Conservation (phyloP, 371 early-diverging fungal species). For the Mucor racemosus region DNA sequence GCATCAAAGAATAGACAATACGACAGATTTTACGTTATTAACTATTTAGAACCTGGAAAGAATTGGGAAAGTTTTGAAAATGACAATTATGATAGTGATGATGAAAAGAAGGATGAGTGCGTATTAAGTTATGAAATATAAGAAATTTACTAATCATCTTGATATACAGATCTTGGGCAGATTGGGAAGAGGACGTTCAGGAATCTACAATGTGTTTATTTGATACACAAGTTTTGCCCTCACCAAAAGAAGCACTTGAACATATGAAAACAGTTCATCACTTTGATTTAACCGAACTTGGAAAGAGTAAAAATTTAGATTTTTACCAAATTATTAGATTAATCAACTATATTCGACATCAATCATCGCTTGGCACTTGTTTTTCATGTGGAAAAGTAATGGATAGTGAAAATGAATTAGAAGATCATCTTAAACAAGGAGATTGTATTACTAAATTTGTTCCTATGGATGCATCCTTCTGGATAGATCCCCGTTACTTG, state of each 20-base stretch:
- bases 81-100: slow-evolving; percentile 81
- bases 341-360: slow-evolving; percentile 88
- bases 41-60: slow-evolving; percentile 91
- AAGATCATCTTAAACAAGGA: slow-evolving; percentile 58
- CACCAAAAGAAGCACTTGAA: slow-evolving; percentile 67
- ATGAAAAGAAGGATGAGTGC: slow-evolving; percentile 69
- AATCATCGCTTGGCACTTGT: slow-evolving; percentile 69
- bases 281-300: slow-evolving; percentile 75
- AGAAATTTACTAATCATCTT: not conserved
- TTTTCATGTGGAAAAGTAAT: slow-evolving; percentile 69
- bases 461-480: slow-evolving; percentile 59
- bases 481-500: slow-evolving; percentile 79
- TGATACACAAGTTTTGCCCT: slow-evolving; percentile 65
- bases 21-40: slow-evolving; percentile 95
- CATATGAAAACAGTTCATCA: slow-evolving; percentile 77
- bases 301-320: slow-evolving; percentile 67
- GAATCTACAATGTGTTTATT: slow-evolving; percentile 79
- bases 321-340: slow-evolving; percentile 85
- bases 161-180: slow-evolving; percentile 67
- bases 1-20: slow-evolving; percentile 87
- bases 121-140: slow-evolving; percentile 5
- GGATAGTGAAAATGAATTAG: slow-evolving; percentile 52
- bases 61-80: slow-evolving; percentile 90
- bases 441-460: slow-evolving; percentile 57
- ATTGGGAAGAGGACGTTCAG: slow-evolving; percentile 80